These are phyloP conservation scores for Leptographium procerum DNA, from an alignment of 2,329 filamentous ascomycete species.

Conservation along the genomic window DNA sequence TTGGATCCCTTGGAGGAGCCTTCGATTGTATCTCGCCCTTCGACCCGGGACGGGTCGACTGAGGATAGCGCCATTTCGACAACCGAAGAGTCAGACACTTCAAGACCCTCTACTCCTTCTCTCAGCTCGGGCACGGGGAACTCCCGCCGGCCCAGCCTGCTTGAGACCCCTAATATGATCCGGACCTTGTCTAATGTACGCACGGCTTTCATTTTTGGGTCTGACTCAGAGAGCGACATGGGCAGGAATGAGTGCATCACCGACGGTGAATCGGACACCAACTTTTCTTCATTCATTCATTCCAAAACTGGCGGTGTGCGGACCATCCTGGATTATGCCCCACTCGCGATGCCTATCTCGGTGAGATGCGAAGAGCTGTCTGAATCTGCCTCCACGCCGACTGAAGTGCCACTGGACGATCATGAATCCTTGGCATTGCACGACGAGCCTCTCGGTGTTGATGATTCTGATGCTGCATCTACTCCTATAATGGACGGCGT, in stretches of 20 bases:
- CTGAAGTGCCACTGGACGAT: background rate
- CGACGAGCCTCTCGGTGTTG: background rate
- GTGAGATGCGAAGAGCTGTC: background rate
- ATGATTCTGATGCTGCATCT: background rate
- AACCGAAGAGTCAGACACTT: background rate
- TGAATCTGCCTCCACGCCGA: background rate
- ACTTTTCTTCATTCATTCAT: background rate
- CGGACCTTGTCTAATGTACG: background rate
- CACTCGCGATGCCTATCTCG: background rate
- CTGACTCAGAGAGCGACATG: background rate
- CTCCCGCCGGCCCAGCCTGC: slow-evolving; percentile 19
- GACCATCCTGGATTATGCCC: background rate
- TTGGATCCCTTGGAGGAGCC: background rate
- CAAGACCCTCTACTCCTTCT: slow-evolving; percentile 19
- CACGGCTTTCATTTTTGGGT: background rate
- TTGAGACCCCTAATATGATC: slow-evolving; percentile 16
- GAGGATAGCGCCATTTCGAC: background rate
- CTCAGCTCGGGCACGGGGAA: slow-evolving; percentile 18
- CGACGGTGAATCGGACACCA: background rate
- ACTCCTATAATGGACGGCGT: background rate
- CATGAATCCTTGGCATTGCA: background rate
- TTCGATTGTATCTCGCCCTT: background rate
- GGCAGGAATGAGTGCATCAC: background rate
- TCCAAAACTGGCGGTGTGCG: background rate
- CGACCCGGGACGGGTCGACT: background rate